These are phyloP conservation scores for Tuber melanosporum DNA, from an alignment of 495 filamentous ascomycete species.

Conservation along the genomic window DNA sequence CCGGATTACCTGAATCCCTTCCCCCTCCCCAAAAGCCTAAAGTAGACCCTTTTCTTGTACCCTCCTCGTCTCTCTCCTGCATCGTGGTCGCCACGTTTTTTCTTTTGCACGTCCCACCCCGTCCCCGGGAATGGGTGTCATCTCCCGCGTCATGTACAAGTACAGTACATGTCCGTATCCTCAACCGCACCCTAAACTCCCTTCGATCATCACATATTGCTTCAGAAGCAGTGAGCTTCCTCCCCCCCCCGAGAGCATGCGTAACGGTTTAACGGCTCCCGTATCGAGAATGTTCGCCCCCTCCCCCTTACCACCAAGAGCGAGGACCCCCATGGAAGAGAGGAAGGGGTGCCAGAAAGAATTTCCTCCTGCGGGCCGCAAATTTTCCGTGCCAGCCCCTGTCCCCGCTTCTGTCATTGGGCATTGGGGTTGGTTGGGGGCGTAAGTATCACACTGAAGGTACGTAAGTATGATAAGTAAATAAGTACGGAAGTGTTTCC, in stretches of 20 bases:
- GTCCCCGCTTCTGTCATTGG: background rate
- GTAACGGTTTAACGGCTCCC: background rate
- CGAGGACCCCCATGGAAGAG: background rate
- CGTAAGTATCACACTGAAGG: background rate
- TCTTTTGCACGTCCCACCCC: background rate
- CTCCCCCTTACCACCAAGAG: background rate
- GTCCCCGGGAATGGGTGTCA: constrained; percentile 1
- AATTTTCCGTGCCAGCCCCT: background rate
- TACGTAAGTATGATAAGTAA: background rate
- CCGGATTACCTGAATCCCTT: background rate
- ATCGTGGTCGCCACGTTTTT: constrained; percentile 2
- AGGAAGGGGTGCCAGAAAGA: background rate
- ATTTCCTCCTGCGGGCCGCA: background rate
- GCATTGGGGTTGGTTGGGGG: background rate
- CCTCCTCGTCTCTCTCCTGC: background rate
- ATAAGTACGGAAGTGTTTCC: background rate
- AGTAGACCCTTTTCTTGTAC: background rate
- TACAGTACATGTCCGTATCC: background rate
- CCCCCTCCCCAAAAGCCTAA: background rate
- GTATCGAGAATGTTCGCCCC: background rate
- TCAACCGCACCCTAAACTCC: background rate
- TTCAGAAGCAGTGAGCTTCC: background rate
- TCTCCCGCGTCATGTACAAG: background rate
- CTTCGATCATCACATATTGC: background rate
- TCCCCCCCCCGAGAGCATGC: background rate